phyloP scores from a whole-genome alignment of 805 yeast genomes.

The Phaffomyces antillensis region DNA sequence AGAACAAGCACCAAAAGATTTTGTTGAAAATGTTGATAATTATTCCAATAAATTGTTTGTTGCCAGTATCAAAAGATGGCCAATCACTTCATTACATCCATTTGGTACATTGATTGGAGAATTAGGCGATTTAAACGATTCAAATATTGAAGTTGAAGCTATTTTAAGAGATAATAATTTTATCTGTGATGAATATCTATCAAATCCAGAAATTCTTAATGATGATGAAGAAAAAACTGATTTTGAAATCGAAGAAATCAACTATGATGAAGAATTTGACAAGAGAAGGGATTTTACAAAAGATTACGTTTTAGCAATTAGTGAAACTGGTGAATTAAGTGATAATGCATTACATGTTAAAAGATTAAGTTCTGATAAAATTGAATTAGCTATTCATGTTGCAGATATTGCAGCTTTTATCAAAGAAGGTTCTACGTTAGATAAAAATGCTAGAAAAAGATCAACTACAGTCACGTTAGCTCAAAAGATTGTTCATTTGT shows the following conservation, averaged over 20 bases:
- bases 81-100: slow-evolving; percentile 96
- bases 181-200: slow-evolving; percentile 67
- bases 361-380: slow-evolving; percentile 46
- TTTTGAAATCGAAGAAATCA: slow-evolving; percentile 27
- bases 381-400: slow-evolving; percentile 82
- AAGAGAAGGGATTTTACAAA: slow-evolving; percentile 45
- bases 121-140: slow-evolving; percentile 74
- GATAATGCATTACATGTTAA: slow-evolving; percentile 85
- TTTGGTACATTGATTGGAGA: slow-evolving; percentile 90
- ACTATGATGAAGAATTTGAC: slow-evolving; percentile 20
- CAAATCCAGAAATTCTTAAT: slow-evolving; percentile 11
- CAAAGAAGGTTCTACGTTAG: slow-evolving; percentile 68
- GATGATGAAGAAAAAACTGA: slow-evolving; percentile 20
- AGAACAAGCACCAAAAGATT: slow-evolving; percentile 94
- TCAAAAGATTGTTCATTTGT: slow-evolving; percentile 58
- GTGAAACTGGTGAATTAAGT: slow-evolving; percentile 48
- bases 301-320: slow-evolving; percentile 60
- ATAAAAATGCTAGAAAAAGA: slow-evolving; percentile 84
- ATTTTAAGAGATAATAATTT: slow-evolving; percentile 84
- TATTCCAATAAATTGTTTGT: slow-evolving; percentile 81
- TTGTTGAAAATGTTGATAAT: slow-evolving; percentile 82
- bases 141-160: slow-evolving; percentile 76
- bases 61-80: slow-evolving; percentile 98
- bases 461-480: slow-evolving; percentile 85
- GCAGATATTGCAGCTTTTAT: slow-evolving; percentile 71